Evolutionary conservation across 176 grass and related monocot genomes (phyloP).

Genomic region (Poa pratensis): DNA sequence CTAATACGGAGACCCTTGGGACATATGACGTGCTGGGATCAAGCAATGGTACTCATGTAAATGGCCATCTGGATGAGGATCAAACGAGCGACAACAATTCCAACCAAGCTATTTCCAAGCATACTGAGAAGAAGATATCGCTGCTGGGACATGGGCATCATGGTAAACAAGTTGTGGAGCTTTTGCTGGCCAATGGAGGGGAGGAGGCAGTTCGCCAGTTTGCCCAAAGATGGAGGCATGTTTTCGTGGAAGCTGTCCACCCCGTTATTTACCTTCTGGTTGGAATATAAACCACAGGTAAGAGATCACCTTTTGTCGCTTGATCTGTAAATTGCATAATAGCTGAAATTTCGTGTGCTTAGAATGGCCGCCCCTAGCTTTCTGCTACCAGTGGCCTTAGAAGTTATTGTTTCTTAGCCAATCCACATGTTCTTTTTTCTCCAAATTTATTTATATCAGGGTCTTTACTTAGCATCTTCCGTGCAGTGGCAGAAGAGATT

Average conservation of each 20-base stretch:
- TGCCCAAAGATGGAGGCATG: conserved; percentile 87
- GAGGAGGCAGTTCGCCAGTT: conserved; percentile 78
- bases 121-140: conserved; percentile 64
- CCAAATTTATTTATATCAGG: background rate
- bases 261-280: conserved; percentile 78
- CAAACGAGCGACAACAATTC: conserved; percentile 39
- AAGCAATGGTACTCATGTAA: conserved; percentile 23
- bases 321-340: background rate
- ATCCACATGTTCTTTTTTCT: conserved; percentile 14
- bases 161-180: conserved; percentile 85
- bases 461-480: conserved; percentile 15
- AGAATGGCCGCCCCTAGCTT: background rate
- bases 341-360: background rate
- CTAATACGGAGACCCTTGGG: conserved; percentile 22
- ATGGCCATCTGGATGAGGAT: conserved; percentile 39
- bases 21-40: conserved; percentile 15
- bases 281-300: conserved; percentile 95
- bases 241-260: conserved; percentile 81
- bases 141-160: conserved; percentile 87
- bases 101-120: conserved; percentile 39
- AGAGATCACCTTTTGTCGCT: conserved; percentile 20
- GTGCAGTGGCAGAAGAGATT: conserved; percentile 80
- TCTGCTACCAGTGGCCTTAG: conserved; percentile 1
- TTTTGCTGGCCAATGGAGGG: conserved; percentile 59
- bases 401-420: conserved; percentile 10